Percentiles rank a stretch among this genome's conserved stretches.
Conservation (phyloP, 257 asterid genomes). For the Ocimum tenuiflorum region DNA sequence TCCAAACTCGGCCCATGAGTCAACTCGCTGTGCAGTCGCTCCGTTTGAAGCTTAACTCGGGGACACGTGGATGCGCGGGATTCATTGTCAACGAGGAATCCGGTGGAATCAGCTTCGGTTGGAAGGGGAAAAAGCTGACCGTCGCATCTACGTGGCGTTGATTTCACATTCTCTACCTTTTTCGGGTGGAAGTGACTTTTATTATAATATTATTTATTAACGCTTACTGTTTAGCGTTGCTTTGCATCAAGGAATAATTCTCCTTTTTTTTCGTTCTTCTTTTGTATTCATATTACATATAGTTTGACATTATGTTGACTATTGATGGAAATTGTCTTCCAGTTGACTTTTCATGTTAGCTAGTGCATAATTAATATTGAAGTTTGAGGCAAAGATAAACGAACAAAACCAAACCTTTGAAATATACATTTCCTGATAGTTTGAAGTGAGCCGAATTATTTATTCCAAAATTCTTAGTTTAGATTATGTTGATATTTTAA, state of each 20-base stretch:
- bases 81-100: slow-evolving; percentile 54
- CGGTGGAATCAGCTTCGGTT: slow-evolving; percentile 76
- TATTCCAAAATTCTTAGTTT: too few relatives aligned
- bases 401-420: too few relatives aligned
- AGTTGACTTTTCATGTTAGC: slow-evolving; percentile 9
- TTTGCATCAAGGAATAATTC: too few relatives aligned
- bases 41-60: slow-evolving; percentile 44
- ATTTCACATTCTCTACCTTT: slow-evolving; percentile 24
- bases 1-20: slow-evolving; percentile 41
- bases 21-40: slow-evolving; percentile 47
- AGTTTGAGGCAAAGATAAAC: too few relatives aligned
- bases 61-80: slow-evolving; percentile 84
- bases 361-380: too few relatives aligned
- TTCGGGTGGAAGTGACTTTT: not conserved
- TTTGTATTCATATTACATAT: not conserved
- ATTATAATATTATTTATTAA: slow-evolving; percentile 11
- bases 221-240: not conserved
- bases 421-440: too few relatives aligned
- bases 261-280: not conserved
- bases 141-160: slow-evolving; percentile 89
- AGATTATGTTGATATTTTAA: too few relatives aligned
- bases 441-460: too few relatives aligned
- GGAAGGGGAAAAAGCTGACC: slow-evolving; percentile 82
- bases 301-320: slow-evolving; percentile 18
- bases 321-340: not conserved